phyloP scores from a whole-genome alignment of 2,329 filamentous ascomycete genomes.

The Colletotrichum tropicale region DNA sequence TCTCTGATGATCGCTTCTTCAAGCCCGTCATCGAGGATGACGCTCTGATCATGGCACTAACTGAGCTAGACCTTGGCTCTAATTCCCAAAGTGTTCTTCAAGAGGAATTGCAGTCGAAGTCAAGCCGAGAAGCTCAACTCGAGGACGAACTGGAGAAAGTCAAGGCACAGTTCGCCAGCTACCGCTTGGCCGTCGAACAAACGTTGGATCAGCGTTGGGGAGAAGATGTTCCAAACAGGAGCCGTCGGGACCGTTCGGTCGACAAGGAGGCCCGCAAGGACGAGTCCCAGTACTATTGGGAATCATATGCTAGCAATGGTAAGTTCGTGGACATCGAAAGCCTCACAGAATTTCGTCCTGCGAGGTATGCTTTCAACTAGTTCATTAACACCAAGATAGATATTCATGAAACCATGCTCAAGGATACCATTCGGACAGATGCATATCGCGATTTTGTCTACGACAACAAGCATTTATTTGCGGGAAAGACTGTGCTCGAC shows the following conservation, averaged over 20 bases:
- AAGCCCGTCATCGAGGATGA: constrained; percentile 89
- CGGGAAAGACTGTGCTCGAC: constrained; percentile 85
- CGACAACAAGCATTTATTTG: constrained; percentile 85
- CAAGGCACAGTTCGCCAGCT: constrained; percentile 67
- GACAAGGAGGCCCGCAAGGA: constrained; percentile 28
- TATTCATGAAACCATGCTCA: constrained; percentile 96
- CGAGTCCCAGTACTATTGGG: constrained; percentile 54
- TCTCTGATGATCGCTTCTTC: constrained; percentile 81
- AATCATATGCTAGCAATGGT: constrained; percentile 70
- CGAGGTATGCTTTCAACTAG: background rate
- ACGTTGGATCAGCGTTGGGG: constrained; percentile 71
- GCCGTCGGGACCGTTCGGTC: constrained; percentile 24
- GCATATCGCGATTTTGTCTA: constrained; percentile 96
- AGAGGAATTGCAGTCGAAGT: constrained; percentile 38
- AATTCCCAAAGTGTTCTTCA: constrained; percentile 28
- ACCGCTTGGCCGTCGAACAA: constrained; percentile 68
- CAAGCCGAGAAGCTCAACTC: constrained; percentile 58
- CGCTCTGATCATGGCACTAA: constrained; percentile 83
- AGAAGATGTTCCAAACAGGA: constrained; percentile 48
- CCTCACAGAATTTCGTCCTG: background rate
- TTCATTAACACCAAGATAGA: constrained; percentile 49
- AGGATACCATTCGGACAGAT: constrained; percentile 86
- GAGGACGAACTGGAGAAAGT: constrained; percentile 66
- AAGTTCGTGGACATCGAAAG: constrained; percentile 13
- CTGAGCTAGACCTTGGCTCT: constrained; percentile 68